These are phyloP conservation scores for Musa schizocarpa DNA, from an alignment of 176 grass and related monocot genomes.

Conservation along the genomic window DNA sequence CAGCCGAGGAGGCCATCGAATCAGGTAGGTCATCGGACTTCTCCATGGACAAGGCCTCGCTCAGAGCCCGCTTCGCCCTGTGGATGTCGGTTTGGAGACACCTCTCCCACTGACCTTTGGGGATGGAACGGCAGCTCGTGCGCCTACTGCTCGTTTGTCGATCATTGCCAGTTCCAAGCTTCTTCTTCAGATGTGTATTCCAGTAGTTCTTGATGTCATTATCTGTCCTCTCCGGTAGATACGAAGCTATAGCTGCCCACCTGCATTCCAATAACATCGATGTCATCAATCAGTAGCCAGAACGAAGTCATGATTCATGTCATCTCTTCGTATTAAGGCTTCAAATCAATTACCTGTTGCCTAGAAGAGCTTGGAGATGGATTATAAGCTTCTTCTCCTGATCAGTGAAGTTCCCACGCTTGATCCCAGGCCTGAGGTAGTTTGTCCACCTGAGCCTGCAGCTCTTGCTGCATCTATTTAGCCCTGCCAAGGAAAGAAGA, in stretches of 20 bases:
- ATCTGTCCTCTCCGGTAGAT: constrained; percentile 13
- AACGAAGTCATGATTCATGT: neutral
- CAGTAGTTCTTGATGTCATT: constrained; percentile 19
- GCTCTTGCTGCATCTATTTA: constrained; percentile 15
- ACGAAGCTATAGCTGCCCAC: constrained; percentile 10
- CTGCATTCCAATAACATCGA: neutral
- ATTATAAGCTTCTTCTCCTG: constrained; percentile 6
- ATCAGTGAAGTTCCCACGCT: constrained; percentile 13
- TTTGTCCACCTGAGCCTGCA: constrained; percentile 16
- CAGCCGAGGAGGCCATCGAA: neutral
- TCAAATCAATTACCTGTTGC: neutral
- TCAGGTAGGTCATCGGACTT: neutral
- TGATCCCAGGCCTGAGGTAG: constrained; percentile 14
- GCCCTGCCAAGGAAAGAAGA: neutral
- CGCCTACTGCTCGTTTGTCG: neutral
- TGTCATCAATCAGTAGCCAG: too few species aligned
- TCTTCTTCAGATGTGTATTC: constrained; percentile 18
- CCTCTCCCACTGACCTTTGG: constrained; percentile 11
- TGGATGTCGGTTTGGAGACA: constrained; percentile 4
- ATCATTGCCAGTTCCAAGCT: neutral
- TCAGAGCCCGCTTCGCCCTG: constrained; percentile 12
- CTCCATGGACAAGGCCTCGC: constrained; percentile 2
- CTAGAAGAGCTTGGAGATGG: constrained; percentile 10
- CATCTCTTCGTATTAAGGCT: neutral
- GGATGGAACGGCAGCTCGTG: neutral